Evolutionary conservation across 2,329 filamentous ascomycete species (phyloP), one percentile per base, ranked within the genome.

Genomic region (Pseudomassariella vexata): DNA sequence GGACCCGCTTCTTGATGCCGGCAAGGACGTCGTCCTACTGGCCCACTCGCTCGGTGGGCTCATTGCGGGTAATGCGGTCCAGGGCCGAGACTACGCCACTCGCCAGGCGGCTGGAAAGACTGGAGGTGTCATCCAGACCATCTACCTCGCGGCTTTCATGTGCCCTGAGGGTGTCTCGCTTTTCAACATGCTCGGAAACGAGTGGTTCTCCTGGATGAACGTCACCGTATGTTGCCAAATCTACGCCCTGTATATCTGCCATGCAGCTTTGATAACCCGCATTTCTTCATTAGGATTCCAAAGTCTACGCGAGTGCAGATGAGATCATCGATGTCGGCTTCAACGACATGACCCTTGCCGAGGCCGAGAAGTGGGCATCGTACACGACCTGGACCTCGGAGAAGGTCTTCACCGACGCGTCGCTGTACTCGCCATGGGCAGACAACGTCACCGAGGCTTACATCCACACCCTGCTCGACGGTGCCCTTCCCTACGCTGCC

Each of bases 341-440:
- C 30, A 32, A 32, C 30, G 30, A 32, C 30, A 24, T 24, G 11
- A 4, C 30, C 17, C 19, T 16, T 5, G 5, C 19, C 12, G 30
- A 32, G 17, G 30, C 30, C 24, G 7, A 25, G n/a, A 4, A 18
- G 12, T 32, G 30, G 30, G 12, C 24, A 9, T 11, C n/a, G 12
- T 24, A 17, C 30, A 32, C 27, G 30, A 32, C 30, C 17, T 32
- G 30, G 30, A 32, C 30, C 23, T 32, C 30, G 6, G 30, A 32
- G 24, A 25, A 32, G 30, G 30, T 32, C 30, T 32, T 32, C 30
- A 25, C 24, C 18, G 30, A 32, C 18, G 30, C 30, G 23, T 32
- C 30, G n/a, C 9, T 21, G 30, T 32, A 26, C 30, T 21, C 24
- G 1, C 30, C 30, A 23, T 32, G 30, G 30, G 18, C 12, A n/a